Percentiles rank a stretch among this genome's conserved stretches.
These are phyloP conservation scores for Eimeria necatrix DNA, from an alignment of 169 alveolate species.

Conservation along the genomic window DNA sequence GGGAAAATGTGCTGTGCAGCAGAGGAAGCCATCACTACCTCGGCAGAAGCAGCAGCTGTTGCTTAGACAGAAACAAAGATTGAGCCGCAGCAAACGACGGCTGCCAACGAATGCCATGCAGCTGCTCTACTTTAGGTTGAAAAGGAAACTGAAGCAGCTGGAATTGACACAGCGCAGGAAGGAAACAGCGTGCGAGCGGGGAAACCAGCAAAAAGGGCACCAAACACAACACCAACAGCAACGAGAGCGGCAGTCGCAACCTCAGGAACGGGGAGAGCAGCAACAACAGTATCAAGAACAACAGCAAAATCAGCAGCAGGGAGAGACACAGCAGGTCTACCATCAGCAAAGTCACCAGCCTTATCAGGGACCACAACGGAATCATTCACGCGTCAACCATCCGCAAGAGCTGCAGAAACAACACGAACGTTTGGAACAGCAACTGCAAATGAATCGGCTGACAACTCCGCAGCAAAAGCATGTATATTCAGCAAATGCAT, in stretches of 20 bases:
- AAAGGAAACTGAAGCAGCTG: constrained; percentile 42
- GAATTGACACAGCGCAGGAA: constrained; percentile 34
- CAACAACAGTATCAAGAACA: not conserved
- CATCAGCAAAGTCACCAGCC: not conserved
- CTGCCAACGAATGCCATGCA: constrained; percentile 49
- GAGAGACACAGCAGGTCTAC: not conserved
- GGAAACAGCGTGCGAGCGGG: not conserved
- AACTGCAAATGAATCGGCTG: not conserved
- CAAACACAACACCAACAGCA: not conserved
- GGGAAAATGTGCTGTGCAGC: not conserved
- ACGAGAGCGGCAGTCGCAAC: not conserved
- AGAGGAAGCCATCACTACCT: not conserved
- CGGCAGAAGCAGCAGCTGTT: constrained; percentile 10
- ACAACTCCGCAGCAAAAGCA: not conserved
- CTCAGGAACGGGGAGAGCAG: not conserved
- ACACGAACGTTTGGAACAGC: not conserved
- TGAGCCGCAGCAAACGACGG: constrained; percentile 17
- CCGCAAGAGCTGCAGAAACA: not conserved
- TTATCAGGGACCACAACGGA: not conserved
- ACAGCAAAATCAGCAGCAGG: constrained; percentile 2
- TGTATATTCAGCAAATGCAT: not conserved
- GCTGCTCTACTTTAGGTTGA: not conserved
- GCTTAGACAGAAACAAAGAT: not conserved
- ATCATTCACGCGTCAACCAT: not conserved
- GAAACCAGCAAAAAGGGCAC: not conserved